Conservation (phyloP, 2,329 filamentous ascomycete genomes). For the Pezicula carpinea region DNA sequence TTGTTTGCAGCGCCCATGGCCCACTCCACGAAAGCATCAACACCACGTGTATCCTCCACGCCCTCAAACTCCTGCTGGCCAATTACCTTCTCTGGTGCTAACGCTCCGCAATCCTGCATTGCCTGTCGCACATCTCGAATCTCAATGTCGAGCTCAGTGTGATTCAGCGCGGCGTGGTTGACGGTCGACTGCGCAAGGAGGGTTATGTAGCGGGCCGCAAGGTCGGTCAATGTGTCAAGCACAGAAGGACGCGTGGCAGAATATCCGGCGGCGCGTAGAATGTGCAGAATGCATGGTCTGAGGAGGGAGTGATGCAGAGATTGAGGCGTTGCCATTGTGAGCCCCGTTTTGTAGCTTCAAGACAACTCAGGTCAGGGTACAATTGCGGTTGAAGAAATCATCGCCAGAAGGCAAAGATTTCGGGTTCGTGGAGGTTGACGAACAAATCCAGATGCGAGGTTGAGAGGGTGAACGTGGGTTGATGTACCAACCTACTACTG, state of each 20-base stretch:
- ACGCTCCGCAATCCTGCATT: slow-evolving; percentile 72
- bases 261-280: slow-evolving; percentile 87
- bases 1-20: slow-evolving; percentile 67
- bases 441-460: background rate
- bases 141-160: slow-evolving; percentile 61
- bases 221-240: slow-evolving; percentile 81
- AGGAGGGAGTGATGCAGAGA: slow-evolving; percentile 71
- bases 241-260: slow-evolving; percentile 77
- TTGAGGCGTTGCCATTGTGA: slow-evolving; percentile 35
- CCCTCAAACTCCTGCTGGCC: slow-evolving; percentile 60
- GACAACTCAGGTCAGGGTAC: slow-evolving; percentile 16
- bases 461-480: background rate
- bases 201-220: slow-evolving; percentile 76
- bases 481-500: too few relatives aligned
- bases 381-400: slow-evolving; percentile 16
- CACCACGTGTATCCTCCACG: slow-evolving; percentile 72
- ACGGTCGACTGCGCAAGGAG: slow-evolving; percentile 70
- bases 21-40: slow-evolving; percentile 78
- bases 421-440: background rate
- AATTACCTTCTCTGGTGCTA: slow-evolving; percentile 63
- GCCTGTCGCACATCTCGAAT: slow-evolving; percentile 82
- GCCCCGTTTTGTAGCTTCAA: background rate
- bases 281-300: slow-evolving; percentile 82
- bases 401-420: slow-evolving; percentile 8
- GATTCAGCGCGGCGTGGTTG: slow-evolving; percentile 54